These are phyloP conservation scores for Pelargonium cotyledonis DNA, from an alignment of 441 rosid genomes.

Conservation along the genomic window DNA sequence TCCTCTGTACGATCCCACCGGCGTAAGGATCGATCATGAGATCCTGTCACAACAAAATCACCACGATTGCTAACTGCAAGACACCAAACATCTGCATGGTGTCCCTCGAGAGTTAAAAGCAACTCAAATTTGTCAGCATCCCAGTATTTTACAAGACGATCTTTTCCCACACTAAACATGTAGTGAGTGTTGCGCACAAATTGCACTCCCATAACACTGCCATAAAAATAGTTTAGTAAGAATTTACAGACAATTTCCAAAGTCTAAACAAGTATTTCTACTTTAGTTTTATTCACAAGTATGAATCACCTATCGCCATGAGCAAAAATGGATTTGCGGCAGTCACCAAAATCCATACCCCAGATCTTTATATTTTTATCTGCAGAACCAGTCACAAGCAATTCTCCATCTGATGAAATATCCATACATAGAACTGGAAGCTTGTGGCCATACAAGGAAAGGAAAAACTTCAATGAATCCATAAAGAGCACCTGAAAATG, in stretches of 20 bases:
- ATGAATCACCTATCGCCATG: slow-evolving; percentile 68
- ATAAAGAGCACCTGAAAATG: slow-evolving; percentile 68
- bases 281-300: slow-evolving; percentile 13
- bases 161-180: slow-evolving; percentile 90
- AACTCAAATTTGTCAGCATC: slow-evolving; percentile 96
- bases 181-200: slow-evolving; percentile 86
- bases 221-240: slow-evolving; percentile 23
- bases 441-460: slow-evolving; percentile 84
- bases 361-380: slow-evolving; percentile 93
- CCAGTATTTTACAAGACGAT: slow-evolving; percentile 88
- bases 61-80: slow-evolving; percentile 80
- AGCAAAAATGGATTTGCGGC: slow-evolving; percentile 94
- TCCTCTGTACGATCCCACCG: slow-evolving; percentile 98
- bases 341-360: slow-evolving; percentile 98
- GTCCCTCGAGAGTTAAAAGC: slow-evolving; percentile 86
- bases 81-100: slow-evolving; percentile 93
- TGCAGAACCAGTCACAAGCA: slow-evolving; percentile 89
- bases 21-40: slow-evolving; percentile 91
- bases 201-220: slow-evolving; percentile 86
- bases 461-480: slow-evolving; percentile 84
- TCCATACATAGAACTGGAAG: slow-evolving; percentile 91
- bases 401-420: slow-evolving; percentile 91
- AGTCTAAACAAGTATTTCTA: background rate
- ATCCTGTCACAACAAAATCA: slow-evolving; percentile 89
- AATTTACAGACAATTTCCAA: slow-evolving; percentile 11